Conservation (phyloP, 345 rosid genomes). For the Acer yangbiense region DNA sequence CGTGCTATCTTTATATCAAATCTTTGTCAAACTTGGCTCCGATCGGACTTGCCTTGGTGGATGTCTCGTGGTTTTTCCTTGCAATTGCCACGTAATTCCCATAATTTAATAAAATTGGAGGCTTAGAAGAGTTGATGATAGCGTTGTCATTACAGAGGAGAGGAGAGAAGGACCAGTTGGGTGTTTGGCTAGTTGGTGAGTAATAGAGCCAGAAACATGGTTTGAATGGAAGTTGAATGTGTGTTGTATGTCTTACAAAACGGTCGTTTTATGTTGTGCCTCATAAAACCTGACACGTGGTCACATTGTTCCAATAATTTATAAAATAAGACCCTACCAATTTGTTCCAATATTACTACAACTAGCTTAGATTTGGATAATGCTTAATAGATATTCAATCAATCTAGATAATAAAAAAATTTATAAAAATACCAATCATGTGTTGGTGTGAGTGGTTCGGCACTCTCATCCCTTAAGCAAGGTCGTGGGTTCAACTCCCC, state of each 20-base stretch:
- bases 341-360: too few species aligned
- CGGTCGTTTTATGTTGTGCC: neutral
- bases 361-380: too few species aligned
- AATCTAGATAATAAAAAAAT: too few species aligned
- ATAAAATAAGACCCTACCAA: neutral
- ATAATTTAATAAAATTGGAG: neutral
- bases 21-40: constrained; percentile 8
- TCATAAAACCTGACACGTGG: too few species aligned
- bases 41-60: neutral
- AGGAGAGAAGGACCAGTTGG: constrained; percentile 10
- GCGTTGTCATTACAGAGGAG: neutral
- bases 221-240: constrained; percentile 40
- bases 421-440: too few species aligned
- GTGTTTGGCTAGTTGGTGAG: constrained; percentile 41
- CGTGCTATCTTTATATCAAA: neutral
- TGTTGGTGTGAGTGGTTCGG: too few species aligned
- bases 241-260: neutral
- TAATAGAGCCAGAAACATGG: neutral
- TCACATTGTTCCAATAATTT: too few species aligned
- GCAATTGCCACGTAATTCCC: constrained; percentile 20
- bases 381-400: too few species aligned
- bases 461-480: too few species aligned
- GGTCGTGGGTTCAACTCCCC: too few species aligned
- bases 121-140: neutral
- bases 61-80: constrained; percentile 4